phyloP scores from a whole-genome alignment of 331 rosid species.

The Acacia concinna region DNA sequence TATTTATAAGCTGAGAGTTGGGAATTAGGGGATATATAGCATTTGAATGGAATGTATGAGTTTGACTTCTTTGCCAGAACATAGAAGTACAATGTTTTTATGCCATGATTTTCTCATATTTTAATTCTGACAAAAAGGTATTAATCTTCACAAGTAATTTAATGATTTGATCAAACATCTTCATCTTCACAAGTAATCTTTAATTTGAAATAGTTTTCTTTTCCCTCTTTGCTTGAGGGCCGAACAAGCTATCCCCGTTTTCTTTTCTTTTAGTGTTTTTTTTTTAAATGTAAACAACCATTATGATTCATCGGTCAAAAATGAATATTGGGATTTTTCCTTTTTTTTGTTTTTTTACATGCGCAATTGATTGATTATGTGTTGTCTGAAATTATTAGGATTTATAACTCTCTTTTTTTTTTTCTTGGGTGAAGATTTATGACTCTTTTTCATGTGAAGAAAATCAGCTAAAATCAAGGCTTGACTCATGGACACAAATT shows the following conservation, averaged over 20 bases:
- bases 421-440: too few species aligned
- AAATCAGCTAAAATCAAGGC: neutral
- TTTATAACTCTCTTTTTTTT: neutral
- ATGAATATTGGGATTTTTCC: neutral
- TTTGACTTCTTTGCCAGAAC: constrained; percentile 20
- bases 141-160: neutral
- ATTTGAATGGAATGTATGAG: constrained; percentile 24
- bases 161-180: neutral
- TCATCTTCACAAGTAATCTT: neutral
- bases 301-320: neutral
- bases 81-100: neutral
- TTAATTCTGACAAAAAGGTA: neutral
- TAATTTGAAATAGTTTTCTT: neutral
- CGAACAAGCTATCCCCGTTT: neutral
- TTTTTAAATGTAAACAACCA: neutral
- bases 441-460: neutral
- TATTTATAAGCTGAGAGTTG: constrained; percentile 34
- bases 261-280: neutral
- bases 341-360: neutral
- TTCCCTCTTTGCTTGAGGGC: neutral
- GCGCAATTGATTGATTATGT: neutral
- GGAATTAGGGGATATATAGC: constrained; percentile 22
- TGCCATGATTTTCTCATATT: neutral
- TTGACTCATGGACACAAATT: neutral
- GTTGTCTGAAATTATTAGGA: neutral